Base-by-base conservation (phyloP, 2,329 filamentous ascomycete species). In the Cytospora paraplurivora region DNA sequence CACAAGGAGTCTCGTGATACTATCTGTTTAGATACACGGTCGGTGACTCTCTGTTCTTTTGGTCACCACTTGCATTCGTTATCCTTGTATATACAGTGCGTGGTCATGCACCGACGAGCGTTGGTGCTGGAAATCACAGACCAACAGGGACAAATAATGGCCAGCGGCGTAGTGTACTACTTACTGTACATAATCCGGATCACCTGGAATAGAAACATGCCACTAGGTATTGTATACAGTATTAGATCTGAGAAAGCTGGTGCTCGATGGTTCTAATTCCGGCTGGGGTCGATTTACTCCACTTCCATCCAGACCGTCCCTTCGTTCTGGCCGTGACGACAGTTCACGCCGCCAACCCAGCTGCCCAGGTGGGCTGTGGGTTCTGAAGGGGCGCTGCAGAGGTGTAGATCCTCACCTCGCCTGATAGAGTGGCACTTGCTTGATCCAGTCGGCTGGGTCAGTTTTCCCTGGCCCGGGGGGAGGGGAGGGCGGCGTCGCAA, bases 271-370 rank as follows among this genome's bases (percentile, higher is more conserved):
- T 17, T 15, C 13, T 15, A 7, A 41, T 15, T 41, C 38, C 38
- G 27, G 27, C 27, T 17, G 38, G 38, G 3, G 8, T 19, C 17
- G 5, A 4, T 13, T 41, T 12, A 17, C 17, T 19, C 41, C 41
- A 44, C 41, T 44, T 8, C 19, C 41, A 10, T 19, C 41, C 41
- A 44, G 41, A 44, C 41, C 41, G 41, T 19, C 41, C 41, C 41
- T 44, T 44, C 41, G 41, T 44, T n/a, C 41, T 44, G 41, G 41
- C 41, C 41, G 41, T 44, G 41, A 44, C 38, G 38, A 44, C n/a
- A 44, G 12, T 15, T 11, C 17, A 44, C 17, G 41, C 41, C 41
- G 41, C 17, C 41, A 19, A 44, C 1, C 17, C 41, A 15, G 38
- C 38, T 41, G 38, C 5, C 17, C 41, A 44, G 7, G 17, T 44